Evolutionary conservation across 345 rosid genomes (phyloP), one percentile per base, ranked within the genome.

Genomic region (Rhizophora mangle): DNA sequence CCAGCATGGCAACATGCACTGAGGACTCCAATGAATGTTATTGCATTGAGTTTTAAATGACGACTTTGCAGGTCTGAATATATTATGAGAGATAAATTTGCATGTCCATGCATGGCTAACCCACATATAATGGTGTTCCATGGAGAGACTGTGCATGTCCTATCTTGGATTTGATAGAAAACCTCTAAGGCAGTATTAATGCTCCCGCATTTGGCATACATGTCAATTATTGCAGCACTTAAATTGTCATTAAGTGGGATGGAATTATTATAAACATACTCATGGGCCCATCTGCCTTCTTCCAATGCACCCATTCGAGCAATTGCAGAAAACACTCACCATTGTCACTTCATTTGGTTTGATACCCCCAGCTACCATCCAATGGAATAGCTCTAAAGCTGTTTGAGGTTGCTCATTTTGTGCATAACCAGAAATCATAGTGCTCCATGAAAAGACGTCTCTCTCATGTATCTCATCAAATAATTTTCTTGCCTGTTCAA

Each of bases 161-260:
- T 67, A 31, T 85, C 88, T 57, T 60, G 79, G 59, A 88, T 76
- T 67, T 70, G 74, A 75, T 71, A 67, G 78, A 93, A 93, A 49
- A 87, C 74, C 67, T 81, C 80, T 58, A 89, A 68, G 53, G 93
- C 97, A 58, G 81, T 65, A 61, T 76, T 74, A 52, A 89, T 84
- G 81, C 92, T 89, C 31, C 98, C 88, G n/a, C 96, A 90, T 86
- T 93, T 93, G 29, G 93, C 89, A 43, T 93, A 93, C 98, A 93
- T 93, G 81, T 93, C 93, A 19, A 93, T 86, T 32, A 93, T 74
- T 52, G 97, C 83, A 62, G 98, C 93, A 61, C 86, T 83, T 68
- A 93, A 79, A 74, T 87, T 93, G 75, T 85, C 88, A 39, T 74
- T 89, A 21, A 77, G 79, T 58, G 83, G 72, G 43, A 89, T 85